phyloP scores from a whole-genome alignment of 176 grass and related monocot genomes.

The Rhynchospora tenuis region DNA sequence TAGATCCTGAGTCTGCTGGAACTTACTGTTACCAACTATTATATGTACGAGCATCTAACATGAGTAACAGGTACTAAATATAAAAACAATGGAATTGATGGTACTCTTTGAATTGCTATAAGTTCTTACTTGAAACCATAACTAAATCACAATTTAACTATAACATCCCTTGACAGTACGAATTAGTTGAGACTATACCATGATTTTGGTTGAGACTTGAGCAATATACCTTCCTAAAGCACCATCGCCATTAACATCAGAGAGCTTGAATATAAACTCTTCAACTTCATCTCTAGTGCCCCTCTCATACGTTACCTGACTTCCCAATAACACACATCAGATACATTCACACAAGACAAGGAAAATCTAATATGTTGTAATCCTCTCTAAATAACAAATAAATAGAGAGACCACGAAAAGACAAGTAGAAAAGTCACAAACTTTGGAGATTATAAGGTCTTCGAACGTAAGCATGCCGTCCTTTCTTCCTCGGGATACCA shows the following conservation, averaged over 20 bases:
- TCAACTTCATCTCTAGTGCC: slow-evolving; percentile 72
- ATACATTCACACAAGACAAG: background rate
- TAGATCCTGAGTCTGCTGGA: background rate
- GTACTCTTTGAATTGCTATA: background rate
- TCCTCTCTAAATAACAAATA: background rate
- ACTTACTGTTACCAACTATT: background rate
- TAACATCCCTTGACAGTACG: background rate
- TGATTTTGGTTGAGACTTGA: slow-evolving; percentile 1
- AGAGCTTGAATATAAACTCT: slow-evolving; percentile 70
- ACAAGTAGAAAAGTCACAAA: slow-evolving; percentile 18
- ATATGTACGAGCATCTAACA: background rate
- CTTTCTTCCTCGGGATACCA: slow-evolving; percentile 49
- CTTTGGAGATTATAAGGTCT: slow-evolving; percentile 71
- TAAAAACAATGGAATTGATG: background rate
- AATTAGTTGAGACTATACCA: background rate
- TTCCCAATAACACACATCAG: background rate
- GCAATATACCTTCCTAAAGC: slow-evolving; percentile 50
- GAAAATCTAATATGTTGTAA: background rate
- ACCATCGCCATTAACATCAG: slow-evolving; percentile 66
- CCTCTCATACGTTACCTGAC: slow-evolving; percentile 72
- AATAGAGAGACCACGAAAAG: background rate
- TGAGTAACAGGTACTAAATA: background rate
- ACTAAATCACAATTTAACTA: background rate
- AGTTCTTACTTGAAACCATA: background rate
- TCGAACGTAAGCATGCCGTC: slow-evolving; percentile 58